Evolutionary conservation across 2,329 filamentous ascomycete genomes (phyloP).

Genomic region (Trichoderma oligosporum): DNA sequence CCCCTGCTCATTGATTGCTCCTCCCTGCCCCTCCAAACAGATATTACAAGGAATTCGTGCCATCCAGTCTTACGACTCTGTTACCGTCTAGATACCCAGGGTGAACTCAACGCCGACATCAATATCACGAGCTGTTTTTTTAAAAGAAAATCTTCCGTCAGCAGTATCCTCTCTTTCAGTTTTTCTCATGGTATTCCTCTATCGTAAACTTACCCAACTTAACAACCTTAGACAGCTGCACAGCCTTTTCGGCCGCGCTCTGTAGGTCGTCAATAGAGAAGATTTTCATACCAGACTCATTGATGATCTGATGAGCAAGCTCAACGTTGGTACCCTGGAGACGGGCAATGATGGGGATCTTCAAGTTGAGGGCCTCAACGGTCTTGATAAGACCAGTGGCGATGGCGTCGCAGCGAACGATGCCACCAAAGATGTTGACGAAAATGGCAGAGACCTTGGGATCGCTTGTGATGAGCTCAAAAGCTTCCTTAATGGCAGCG

Average conservation of each 20-base stretch:
- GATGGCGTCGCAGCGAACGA: conserved; percentile 96
- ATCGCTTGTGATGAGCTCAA: conserved; percentile 97
- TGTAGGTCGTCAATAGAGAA: conserved; percentile 99
- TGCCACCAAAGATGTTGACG: conserved; percentile 99
- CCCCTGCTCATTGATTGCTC: conserved; percentile 20
- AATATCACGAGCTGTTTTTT: conserved; percentile 72
- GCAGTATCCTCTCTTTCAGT: not conserved
- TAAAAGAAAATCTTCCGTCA: not conserved
- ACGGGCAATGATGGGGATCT: conserved; percentile 94
- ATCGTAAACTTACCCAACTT: conserved; percentile 74
- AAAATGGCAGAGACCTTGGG: conserved; percentile 98
- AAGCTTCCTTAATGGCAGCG: conserved; percentile 93
- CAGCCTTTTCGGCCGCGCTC: conserved; percentile 93
- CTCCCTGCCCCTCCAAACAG: conserved; percentile 21
- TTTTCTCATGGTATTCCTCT: conserved; percentile 26
- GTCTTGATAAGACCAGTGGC: conserved; percentile 94
- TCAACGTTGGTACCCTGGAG: conserved; percentile 99
- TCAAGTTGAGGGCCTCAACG: conserved; percentile 88
- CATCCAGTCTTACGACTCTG: conserved; percentile 12
- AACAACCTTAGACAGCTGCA: conserved; percentile 98
- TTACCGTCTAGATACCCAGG: conserved; percentile 72
- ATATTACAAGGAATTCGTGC: conserved; percentile 29
- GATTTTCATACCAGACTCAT: conserved; percentile 98
- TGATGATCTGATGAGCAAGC: conserved; percentile 85
- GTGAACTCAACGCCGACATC: conserved; percentile 96